Base-by-base conservation (phyloP, 495 filamentous ascomycete species). In the Tuber borchii region DNA sequence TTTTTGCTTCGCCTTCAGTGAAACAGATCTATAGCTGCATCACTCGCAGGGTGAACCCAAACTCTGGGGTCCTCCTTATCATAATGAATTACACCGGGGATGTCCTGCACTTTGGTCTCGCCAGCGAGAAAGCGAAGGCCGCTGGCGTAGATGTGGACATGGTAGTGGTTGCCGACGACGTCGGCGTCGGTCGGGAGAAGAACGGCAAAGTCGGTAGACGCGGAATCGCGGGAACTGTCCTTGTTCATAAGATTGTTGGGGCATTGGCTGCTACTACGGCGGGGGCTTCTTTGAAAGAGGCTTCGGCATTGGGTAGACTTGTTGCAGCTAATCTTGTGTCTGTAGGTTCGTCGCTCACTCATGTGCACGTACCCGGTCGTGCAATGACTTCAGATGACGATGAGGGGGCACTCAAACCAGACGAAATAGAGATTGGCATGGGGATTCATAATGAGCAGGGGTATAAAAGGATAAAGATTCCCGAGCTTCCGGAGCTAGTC, bases 371-470 rank as follows among this genome's bases (percentile, higher is more conserved):
- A 0, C 95, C 95, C 0, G 95, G 95, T 19, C 87, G 93, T 80
- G 87, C 83, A 2, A 78, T 84, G 17, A 43, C 69, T 3, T 71
- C 75, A 9, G 56, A 65, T 16, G 71, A 51, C 9, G 84, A 87
- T n/a, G 83, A 81, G 19, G 91, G 90, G 68, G 84, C 85, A 7
- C 84, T 97, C 75, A 86, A 85, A 44, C 82, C 86, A 0, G 90
- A 89, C 65, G 91, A 98, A 85, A 90, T 97, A 34, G 95, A 99
- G 86, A 87, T 99, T 79, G 95, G 95, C 12, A 99, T 98, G 95
- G 95, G 95, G 17, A 97, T 98, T 83, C 95, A 99, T 84, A 99
- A 99, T 82, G 95, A 99, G 84, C 89, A 92, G 1, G 95, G 95
- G 1, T 94, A 90, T 20, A 92, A 90, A 80, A 87, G 91, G 69